Conservation (phyloP, 495 filamentous ascomycete species). For the Pseudotulostoma volvatum region DNA sequence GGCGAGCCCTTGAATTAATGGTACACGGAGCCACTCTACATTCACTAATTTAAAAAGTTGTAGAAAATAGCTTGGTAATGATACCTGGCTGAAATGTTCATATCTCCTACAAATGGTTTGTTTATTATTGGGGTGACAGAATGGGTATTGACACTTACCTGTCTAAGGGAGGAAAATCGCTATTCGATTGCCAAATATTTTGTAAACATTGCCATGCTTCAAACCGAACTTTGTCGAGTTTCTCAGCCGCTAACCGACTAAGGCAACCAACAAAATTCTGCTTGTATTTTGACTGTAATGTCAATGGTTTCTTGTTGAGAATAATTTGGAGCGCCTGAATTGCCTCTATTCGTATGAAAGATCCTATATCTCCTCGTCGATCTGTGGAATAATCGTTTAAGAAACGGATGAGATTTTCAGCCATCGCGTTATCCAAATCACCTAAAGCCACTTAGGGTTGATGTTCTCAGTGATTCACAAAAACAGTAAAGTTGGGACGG, state of each 20-base stretch:
- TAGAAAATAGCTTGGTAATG: conserved; percentile 25
- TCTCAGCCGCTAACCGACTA: conserved; percentile 62
- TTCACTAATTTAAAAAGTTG: conserved; percentile 24
- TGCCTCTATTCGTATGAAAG: conserved; percentile 62
- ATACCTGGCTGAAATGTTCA: conserved; percentile 30
- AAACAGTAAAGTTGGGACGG: conserved; percentile 3
- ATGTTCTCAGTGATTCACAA: background rate
- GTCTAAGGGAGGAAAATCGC: conserved; percentile 18
- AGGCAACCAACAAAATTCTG: conserved; percentile 29
- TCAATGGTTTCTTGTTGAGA: conserved; percentile 10
- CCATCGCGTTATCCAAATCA: background rate
- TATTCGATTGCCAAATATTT: conserved; percentile 20
- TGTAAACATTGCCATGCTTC: conserved; percentile 42
- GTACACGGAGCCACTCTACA: conserved; percentile 23
- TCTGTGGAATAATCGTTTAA: conserved; percentile 83
- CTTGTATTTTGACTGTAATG: conserved; percentile 9
- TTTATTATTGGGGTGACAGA: background rate
- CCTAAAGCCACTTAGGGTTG: conserved; percentile 1
- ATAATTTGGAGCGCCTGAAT: conserved; percentile 39
- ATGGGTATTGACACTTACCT: conserved; percentile 10
- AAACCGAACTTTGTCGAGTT: conserved; percentile 69
- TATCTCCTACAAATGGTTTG: conserved; percentile 22
- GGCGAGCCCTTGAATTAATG: conserved; percentile 56
- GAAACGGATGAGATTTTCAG: conserved; percentile 23
- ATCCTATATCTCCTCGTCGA: conserved; percentile 76